These are phyloP conservation scores for Camellia japonica DNA, from an alignment of 148 eudicot genomes.

Conservation along the genomic window DNA sequence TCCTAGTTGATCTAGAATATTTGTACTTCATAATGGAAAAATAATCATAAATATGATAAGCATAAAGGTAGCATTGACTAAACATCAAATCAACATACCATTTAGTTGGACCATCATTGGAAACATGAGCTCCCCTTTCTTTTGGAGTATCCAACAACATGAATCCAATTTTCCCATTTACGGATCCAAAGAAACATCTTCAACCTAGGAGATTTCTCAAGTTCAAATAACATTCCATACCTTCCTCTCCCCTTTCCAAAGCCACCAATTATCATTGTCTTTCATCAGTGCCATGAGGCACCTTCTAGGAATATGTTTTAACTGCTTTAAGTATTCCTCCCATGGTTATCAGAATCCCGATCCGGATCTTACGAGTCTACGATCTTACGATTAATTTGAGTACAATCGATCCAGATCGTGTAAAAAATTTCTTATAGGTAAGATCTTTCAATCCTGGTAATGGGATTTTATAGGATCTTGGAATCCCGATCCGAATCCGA, in stretches of 20 bases:
- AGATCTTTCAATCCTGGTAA: too few relatives aligned
- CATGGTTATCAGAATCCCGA: too few relatives aligned
- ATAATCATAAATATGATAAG: background rate
- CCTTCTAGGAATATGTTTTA: background rate
- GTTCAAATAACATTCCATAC: background rate
- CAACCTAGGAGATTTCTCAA: background rate
- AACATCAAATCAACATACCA: background rate
- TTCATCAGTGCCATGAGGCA: background rate
- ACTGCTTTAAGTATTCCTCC: background rate
- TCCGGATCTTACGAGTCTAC: too few relatives aligned
- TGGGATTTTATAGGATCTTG: too few relatives aligned
- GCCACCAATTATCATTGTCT: background rate
- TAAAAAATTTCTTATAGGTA: too few relatives aligned
- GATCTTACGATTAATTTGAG: too few relatives aligned
- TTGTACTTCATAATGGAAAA: background rate
- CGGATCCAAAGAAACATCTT: background rate
- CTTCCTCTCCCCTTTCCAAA: background rate
- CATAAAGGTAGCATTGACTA: background rate
- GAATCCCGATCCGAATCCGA: too few relatives aligned
- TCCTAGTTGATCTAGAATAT: background rate
- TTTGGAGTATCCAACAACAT: background rate
- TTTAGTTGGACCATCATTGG: background rate
- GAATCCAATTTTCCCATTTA: background rate
- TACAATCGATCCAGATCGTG: too few relatives aligned
- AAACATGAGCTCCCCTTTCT: background rate